Base-by-base conservation (phyloP, 108 stramenopile genomes). In the Pseudonitzschia multistriata region DNA sequence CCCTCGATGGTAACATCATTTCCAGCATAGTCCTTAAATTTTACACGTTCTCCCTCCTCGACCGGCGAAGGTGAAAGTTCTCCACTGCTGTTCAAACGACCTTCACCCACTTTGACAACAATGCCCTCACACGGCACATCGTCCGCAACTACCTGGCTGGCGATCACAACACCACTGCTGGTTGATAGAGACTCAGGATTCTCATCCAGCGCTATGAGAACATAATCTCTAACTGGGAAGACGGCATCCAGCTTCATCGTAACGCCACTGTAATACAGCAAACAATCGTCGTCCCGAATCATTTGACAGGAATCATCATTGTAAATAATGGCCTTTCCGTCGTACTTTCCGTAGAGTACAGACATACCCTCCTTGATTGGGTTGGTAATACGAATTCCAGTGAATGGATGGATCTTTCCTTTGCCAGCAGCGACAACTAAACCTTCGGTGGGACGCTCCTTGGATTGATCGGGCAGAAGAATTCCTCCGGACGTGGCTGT, bases 1-100 rank as follows among this genome's bases (percentile, higher is more conserved):
- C 95, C 95, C 53, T 93, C 85, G 66, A 98, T 87, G 74, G 81
- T 91, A 19, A 98, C 88, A 68, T 94, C 95, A 63, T 91, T 93
- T 63, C 96, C 96, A 37, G 95, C 92, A 76, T 95, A 97, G 62
- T 97, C 96, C 71, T 85, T 87, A 73, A 98, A 98, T 78, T 97
- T 96, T 50, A 98, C 93, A 29, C 70, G 63, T 66, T 98, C 96
- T 28, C 97, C 97, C 5, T 82, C 79, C 65, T 84, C 67, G 25
- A 92, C 87, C 22, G 86, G 91, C 29, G 81, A 71, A 0, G 76
- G 35, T 24, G 87, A 82, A 36, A 94, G 79, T 66, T 92, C 70
- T 13, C 97, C 97, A 37, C 72, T 92, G 39, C 83, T 82, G 3
- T 90, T 85, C 83, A 95, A 91, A 42, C 96, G 68, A 15, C 97